These are phyloP conservation scores for Euphorbia corollata DNA, from an alignment of 441 rosid genomes.

Conservation along the genomic window DNA sequence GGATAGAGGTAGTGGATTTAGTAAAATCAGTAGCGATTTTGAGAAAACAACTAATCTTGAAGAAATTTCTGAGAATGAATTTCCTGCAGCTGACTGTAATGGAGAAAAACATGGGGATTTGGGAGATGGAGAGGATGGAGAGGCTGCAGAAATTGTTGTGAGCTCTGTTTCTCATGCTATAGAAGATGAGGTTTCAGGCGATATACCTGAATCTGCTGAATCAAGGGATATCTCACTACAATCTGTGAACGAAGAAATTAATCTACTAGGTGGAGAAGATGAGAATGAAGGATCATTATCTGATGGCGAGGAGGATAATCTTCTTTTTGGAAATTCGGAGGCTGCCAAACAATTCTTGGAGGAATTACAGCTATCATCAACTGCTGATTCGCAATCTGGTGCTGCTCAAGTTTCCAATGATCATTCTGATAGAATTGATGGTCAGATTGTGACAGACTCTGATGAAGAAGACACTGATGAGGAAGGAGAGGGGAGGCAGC, in stretches of 20 bases:
- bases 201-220: slow-evolving; percentile 15
- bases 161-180: slow-evolving; percentile 9
- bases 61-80: slow-evolving; percentile 19
- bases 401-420: slow-evolving; percentile 40
- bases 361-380: slow-evolving; percentile 58
- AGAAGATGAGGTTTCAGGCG: slow-evolving; percentile 14
- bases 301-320: slow-evolving; percentile 56
- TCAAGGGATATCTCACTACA: slow-evolving; percentile 21
- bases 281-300: slow-evolving; percentile 39
- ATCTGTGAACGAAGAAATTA: slow-evolving; percentile 30
- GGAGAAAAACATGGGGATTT: slow-evolving; percentile 19
- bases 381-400: slow-evolving; percentile 42
- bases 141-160: slow-evolving; percentile 16
- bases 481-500: slow-evolving; percentile 60
- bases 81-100: slow-evolving; percentile 20
- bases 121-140: slow-evolving; percentile 27
- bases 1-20: slow-evolving; percentile 49
- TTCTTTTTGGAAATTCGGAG: slow-evolving; percentile 61
- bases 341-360: slow-evolving; percentile 75
- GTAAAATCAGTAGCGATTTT: slow-evolving; percentile 27
- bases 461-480: slow-evolving; percentile 48
- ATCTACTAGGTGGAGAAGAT: slow-evolving; percentile 26
- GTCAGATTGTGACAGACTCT: slow-evolving; percentile 71
- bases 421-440: slow-evolving; percentile 58
- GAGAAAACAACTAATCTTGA: slow-evolving; percentile 25